Evolutionary conservation across 306 rosid genomes (phyloP).

Genomic region (barrel medic (Medicago truncatula)): MtrunA17r5.0-ANR NC_053042.1:3580001-3580500

Average conservation of each 20-base stretch:
- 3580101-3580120: conserved; percentile 33
- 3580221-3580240: conserved; percentile 22
- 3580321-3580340: conserved; percentile 37
- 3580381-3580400: conserved; percentile 33
- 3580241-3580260: conserved; percentile 32
- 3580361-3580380: conserved; percentile 17
- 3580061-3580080: conserved; percentile 38
- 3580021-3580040: conserved; percentile 38
- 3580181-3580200: conserved; percentile 37
- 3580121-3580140: conserved; percentile 15
- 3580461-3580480: conserved; percentile 51
- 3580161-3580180: conserved; percentile 33
- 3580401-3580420: conserved; percentile 28
- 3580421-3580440: conserved; percentile 43
- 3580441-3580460: conserved; percentile 54
- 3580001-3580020: conserved; percentile 6
- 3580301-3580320: conserved; percentile 31
- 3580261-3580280: conserved; percentile 19
- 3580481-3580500: conserved; percentile 53
- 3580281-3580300: conserved; percentile 30
- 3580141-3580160: conserved; percentile 37
- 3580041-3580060: conserved; percentile 24
- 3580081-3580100: conserved; percentile 39
- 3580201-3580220: conserved; percentile 36
- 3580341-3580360: conserved; percentile 17